Evolutionary conservation across 2,329 filamentous ascomycete species (phyloP).

Genomic region (Hypoxylon sp.): DNA sequence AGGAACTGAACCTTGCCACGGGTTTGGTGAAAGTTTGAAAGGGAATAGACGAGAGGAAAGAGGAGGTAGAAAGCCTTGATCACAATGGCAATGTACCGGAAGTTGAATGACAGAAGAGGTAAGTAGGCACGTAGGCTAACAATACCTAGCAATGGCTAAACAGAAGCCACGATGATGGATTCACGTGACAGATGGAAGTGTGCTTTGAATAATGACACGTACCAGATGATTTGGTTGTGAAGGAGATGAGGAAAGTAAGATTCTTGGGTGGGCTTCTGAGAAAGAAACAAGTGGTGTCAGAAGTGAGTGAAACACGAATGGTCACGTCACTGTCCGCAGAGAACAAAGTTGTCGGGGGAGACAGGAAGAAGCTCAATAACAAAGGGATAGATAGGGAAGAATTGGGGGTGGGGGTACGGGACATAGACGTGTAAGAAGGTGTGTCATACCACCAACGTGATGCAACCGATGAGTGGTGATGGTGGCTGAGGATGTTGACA

Average conservation of each 20-base stretch:
- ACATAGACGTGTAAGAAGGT: neutral
- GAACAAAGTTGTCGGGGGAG: neutral
- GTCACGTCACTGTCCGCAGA: neutral
- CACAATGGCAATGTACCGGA: neutral
- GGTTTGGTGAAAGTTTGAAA: neutral
- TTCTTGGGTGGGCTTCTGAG: neutral
- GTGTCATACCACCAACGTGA: neutral
- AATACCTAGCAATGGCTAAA: neutral
- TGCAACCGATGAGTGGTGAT: neutral
- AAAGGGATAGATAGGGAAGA: neutral
- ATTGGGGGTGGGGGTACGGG: neutral
- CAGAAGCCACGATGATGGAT: neutral
- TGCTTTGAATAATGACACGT: neutral
- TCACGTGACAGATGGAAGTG: neutral
- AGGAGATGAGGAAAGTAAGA: neutral
- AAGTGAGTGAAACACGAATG: neutral
- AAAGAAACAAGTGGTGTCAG: neutral
- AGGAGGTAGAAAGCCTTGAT: neutral
- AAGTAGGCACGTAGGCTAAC: neutral
- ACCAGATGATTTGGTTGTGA: neutral
- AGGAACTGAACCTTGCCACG: neutral
- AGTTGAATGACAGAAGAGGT: neutral
- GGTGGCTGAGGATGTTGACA: neutral
- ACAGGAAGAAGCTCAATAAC: neutral
- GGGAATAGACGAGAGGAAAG: neutral